Evolutionary conservation across 805 yeast species (phyloP).

Genomic region (Metschnikowia anglica): DNA sequence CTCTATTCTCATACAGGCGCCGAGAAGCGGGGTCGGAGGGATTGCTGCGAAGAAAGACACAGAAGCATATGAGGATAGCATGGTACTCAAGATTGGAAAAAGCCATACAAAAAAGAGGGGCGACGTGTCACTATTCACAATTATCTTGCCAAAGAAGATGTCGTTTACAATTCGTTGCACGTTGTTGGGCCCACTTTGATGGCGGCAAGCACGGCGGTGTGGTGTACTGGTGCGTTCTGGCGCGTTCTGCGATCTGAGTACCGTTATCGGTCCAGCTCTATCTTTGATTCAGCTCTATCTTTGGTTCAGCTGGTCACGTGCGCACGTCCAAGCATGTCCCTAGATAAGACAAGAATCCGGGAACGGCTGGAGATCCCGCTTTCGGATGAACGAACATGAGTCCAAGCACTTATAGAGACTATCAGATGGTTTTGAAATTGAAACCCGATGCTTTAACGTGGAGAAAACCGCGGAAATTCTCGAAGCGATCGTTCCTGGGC

Average conservation of each 20-base stretch:
- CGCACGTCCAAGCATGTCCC: background rate
- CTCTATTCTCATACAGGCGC: background rate
- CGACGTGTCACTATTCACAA: too few species aligned
- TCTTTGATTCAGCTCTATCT: too few species aligned
- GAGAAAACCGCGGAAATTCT: slow-evolving; percentile 5
- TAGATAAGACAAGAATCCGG: background rate
- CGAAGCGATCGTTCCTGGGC: slow-evolving; percentile 12
- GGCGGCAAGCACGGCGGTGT: too few species aligned
- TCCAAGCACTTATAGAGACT: slow-evolving; percentile 10
- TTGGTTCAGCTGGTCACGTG: background rate
- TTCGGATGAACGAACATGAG: background rate
- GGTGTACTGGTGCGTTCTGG: background rate
- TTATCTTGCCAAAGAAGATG: too few species aligned
- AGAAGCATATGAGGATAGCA: too few species aligned
- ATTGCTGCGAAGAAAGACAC: background rate
- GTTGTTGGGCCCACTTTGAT: too few species aligned
- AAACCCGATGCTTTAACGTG: background rate
- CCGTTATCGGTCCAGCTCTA: too few species aligned
- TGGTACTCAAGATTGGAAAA: too few species aligned
- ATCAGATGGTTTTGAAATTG: slow-evolving; percentile 13
- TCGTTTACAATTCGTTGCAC: too few species aligned
- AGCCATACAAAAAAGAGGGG: too few species aligned
- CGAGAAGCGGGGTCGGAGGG: background rate
- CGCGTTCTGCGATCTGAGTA: too few species aligned
- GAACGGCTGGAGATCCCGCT: background rate